Evolutionary conservation across 768 basidiomycete species (phyloP).

Genomic region (Clavaria fumosa): DNA sequence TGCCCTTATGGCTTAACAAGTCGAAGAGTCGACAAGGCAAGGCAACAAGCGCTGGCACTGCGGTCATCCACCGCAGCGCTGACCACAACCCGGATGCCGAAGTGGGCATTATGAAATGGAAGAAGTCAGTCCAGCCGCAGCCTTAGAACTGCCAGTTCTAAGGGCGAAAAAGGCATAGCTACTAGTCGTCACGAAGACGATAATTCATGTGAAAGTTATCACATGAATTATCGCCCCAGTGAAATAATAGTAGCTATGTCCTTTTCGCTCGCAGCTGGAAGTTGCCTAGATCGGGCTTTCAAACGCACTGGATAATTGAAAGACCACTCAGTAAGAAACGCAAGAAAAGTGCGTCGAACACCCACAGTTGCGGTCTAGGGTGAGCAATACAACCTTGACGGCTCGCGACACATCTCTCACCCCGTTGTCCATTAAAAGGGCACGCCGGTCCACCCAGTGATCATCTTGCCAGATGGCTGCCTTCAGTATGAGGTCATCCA

Average conservation of each 20-base stretch:
- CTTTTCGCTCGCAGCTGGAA: slow-evolving; percentile 74
- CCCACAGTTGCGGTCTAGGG: slow-evolving; percentile 84
- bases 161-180: no score
- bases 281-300: slow-evolving; percentile 75
- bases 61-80: no score
- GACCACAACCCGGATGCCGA: no score
- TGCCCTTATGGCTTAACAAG: no score
- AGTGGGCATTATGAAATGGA: no score
- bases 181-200: not conserved
- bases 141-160: no score
- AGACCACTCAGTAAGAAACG: slow-evolving; percentile 9
- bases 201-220: not conserved
- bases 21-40: no score
- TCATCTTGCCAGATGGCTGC: slow-evolving; percentile 89
- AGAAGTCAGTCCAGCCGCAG: no score
- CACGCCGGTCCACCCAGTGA: slow-evolving; percentile 79
- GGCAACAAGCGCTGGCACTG: no score
- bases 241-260: slow-evolving; percentile 60
- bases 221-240: slow-evolving; percentile 1
- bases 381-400: slow-evolving; percentile 78
- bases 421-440: slow-evolving; percentile 37
- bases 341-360: slow-evolving; percentile 13
- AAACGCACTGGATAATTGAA: slow-evolving; percentile 48
- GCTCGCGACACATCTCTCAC: slow-evolving; percentile 26
- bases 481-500: slow-evolving; percentile 92